Conservation (phyloP, 2,329 filamentous ascomycete genomes). For the Pseudogymnoascus sp. region DNA sequence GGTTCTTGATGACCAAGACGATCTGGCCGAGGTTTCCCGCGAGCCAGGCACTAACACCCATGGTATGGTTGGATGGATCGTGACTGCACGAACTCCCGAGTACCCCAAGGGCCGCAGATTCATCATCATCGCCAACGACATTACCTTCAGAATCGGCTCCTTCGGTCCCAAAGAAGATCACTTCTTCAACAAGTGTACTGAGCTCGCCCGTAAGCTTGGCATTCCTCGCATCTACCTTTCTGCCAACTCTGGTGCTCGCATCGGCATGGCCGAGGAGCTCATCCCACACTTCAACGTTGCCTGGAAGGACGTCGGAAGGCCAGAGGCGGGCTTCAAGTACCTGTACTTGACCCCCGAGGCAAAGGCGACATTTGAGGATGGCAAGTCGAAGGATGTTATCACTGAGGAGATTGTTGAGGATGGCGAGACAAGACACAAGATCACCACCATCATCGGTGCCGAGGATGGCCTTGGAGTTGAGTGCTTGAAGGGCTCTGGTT, state of each 20-base stretch:
- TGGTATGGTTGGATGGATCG: conserved; percentile 98
- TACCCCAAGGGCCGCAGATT: conserved; percentile 89
- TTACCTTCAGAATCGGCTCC: conserved; percentile 97
- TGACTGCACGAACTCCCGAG: conserved; percentile 90
- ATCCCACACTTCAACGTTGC: conserved; percentile 96
- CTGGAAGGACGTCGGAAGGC: conserved; percentile 79
- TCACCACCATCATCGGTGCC: conserved; percentile 83
- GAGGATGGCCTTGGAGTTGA: conserved; percentile 97
- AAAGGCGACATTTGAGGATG: conserved; percentile 80
- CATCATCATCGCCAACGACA: conserved; percentile 96
- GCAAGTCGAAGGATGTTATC: conserved; percentile 67
- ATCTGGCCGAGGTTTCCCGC: conserved; percentile 83
- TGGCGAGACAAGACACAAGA: conserved; percentile 87
- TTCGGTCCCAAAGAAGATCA: conserved; percentile 95
- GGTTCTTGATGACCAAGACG: conserved; percentile 89
- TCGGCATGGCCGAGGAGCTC: conserved; percentile 92
- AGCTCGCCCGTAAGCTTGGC: conserved; percentile 85
- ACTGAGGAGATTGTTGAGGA: conserved; percentile 81
- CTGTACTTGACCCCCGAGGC: conserved; percentile 83
- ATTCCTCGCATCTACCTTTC: conserved; percentile 97
- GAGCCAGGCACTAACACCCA: conserved; percentile 93
- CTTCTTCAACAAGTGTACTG: conserved; percentile 99
- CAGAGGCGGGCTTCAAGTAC: conserved; percentile 91
- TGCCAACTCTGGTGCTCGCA: conserved; percentile 95
- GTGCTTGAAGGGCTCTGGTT: conserved; percentile 90